Conservation (phyloP, 2,329 filamentous ascomycete species). For the Dendrostoma leiphaemia region DNA sequence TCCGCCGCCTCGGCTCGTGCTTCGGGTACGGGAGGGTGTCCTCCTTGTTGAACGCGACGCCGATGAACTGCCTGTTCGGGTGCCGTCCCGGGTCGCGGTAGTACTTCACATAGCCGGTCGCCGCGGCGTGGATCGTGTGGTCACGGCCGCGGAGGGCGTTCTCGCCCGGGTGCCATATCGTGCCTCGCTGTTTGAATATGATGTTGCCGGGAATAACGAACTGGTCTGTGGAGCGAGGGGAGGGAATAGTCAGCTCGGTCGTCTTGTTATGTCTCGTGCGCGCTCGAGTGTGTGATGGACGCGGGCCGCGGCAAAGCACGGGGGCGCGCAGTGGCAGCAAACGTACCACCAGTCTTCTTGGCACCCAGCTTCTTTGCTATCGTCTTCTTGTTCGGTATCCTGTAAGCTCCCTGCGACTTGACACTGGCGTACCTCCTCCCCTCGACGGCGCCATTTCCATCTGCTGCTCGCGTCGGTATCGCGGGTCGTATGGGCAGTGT, state of each 20-base stretch:
- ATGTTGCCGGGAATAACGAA: slow-evolving; percentile 96
- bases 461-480: slow-evolving; percentile 31
- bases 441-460: slow-evolving; percentile 41
- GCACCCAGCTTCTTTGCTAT: slow-evolving; percentile 84
- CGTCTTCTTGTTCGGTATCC: slow-evolving; percentile 57
- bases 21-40: slow-evolving; percentile 75
- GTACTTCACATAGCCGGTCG: slow-evolving; percentile 91
- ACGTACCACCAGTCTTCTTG: slow-evolving; percentile 83
- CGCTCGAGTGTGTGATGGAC: background rate
- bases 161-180: slow-evolving; percentile 91
- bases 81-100: slow-evolving; percentile 84
- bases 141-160: slow-evolving; percentile 94
- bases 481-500: slow-evolving; percentile 23
- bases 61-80: slow-evolving; percentile 90
- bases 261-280: background rate
- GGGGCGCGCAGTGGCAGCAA: background rate
- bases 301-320: background rate
- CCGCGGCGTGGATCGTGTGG: slow-evolving; percentile 88
- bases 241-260: background rate
- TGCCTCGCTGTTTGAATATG: slow-evolving; percentile 94
- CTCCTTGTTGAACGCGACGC: slow-evolving; percentile 80
- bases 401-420: slow-evolving; percentile 68
- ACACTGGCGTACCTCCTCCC: slow-evolving; percentile 56
- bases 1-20: slow-evolving; percentile 71
- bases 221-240: slow-evolving; percentile 59